These are phyloP conservation scores for Oryza australiensis DNA, from an alignment of 176 grass and related monocot species.

Conservation along the genomic window DNA sequence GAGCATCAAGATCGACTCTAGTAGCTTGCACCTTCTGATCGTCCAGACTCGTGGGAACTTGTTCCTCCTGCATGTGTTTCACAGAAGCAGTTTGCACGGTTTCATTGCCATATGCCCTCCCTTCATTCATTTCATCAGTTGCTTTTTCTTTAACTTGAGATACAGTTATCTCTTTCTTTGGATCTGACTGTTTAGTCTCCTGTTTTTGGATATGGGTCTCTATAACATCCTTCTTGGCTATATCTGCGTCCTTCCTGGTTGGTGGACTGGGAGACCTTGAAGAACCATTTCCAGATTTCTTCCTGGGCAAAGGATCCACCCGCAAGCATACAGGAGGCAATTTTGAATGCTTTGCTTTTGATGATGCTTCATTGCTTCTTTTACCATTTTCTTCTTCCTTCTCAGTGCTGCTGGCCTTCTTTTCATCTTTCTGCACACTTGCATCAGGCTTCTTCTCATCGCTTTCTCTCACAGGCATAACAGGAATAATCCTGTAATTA, in stretches of 20 bases:
- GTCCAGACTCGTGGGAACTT: not conserved
- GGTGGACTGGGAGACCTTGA: constrained; percentile 41
- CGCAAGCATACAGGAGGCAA: constrained; percentile 81
- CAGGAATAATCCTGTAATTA: constrained; percentile 51
- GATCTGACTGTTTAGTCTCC: constrained; percentile 13
- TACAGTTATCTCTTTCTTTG: constrained; percentile 26
- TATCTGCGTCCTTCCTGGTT: constrained; percentile 25
- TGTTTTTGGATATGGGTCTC: constrained; percentile 21
- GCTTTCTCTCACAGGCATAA: constrained; percentile 36
- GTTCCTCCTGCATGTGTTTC: constrained; percentile 26
- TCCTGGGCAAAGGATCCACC: constrained; percentile 67
- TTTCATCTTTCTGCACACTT: constrained; percentile 38
- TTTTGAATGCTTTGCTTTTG: constrained; percentile 56
- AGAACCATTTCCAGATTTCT: constrained; percentile 62
- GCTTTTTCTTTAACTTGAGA: constrained; percentile 36
- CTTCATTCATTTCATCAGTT: constrained; percentile 18
- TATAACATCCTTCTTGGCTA: constrained; percentile 12
- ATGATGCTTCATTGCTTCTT: constrained; percentile 22
- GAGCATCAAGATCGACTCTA: not conserved
- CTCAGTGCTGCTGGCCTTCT: constrained; percentile 25
- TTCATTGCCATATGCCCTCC: not conserved
- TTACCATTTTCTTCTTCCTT: constrained; percentile 41
- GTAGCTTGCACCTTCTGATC: constrained; percentile 14
- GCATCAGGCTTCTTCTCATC: constrained; percentile 33
- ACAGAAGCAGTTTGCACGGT: constrained; percentile 11